These are phyloP conservation scores for Ophioceras dolichostomum DNA, from an alignment of 2,329 filamentous ascomycete species.

Conservation along the genomic window DNA sequence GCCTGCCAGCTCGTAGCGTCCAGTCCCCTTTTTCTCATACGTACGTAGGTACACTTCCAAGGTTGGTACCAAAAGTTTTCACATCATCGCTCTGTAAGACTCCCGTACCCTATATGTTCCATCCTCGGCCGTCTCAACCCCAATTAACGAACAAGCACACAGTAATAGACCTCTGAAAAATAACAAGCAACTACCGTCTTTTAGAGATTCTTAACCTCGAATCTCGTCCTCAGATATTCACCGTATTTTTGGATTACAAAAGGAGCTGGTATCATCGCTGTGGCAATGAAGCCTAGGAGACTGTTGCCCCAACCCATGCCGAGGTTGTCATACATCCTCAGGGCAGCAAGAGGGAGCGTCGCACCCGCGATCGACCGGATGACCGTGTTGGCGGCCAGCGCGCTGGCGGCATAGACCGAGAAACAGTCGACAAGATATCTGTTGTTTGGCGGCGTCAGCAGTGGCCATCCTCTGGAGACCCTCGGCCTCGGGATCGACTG, in stretches of 20 bases:
- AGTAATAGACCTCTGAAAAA: no score
- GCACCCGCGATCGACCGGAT: slow-evolving; percentile 44
- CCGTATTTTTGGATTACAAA: slow-evolving; percentile 45
- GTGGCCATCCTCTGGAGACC: not conserved
- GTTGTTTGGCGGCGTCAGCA: not conserved
- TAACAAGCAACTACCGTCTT: no score
- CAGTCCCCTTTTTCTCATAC: no score
- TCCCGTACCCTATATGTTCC: no score
- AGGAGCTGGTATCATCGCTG: slow-evolving; percentile 35
- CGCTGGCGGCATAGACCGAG: slow-evolving; percentile 46
- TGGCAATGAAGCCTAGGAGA: slow-evolving; percentile 26
- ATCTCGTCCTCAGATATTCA: slow-evolving; percentile 10
- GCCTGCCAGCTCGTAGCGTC: no score
- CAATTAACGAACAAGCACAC: no score
- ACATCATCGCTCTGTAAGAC: no score
- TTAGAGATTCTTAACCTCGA: not conserved
- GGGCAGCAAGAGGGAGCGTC: slow-evolving; percentile 45
- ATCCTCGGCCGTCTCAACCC: no score
- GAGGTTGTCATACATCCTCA: slow-evolving; percentile 42
- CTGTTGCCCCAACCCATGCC: slow-evolving; percentile 21
- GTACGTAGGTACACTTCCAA: no score
- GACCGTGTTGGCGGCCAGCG: slow-evolving; percentile 52
- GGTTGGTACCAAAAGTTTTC: no score
- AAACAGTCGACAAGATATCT: slow-evolving; percentile 40
- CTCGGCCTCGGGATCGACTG: not conserved